Conservation (phyloP, 148 eudicot species). For the Silene latifolia region DNA sequence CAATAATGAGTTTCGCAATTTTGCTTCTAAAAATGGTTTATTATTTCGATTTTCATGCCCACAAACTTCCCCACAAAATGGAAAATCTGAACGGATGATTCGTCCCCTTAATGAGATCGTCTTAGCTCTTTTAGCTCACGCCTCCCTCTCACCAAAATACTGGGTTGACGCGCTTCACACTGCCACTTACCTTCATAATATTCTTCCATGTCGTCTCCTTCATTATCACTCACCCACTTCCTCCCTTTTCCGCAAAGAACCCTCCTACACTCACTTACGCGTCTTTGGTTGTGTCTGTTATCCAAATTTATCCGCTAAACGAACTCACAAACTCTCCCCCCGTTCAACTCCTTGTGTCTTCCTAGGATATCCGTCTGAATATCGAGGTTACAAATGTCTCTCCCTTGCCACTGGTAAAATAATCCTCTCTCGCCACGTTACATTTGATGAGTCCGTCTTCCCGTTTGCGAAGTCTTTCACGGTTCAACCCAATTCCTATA, state of each 20-base stretch:
- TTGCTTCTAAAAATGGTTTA: neutral
- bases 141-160: neutral
- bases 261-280: neutral
- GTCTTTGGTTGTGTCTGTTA: too few relatives aligned
- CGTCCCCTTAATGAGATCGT: neutral
- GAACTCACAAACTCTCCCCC: slow-evolving; percentile 1
- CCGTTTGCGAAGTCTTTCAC: too few relatives aligned
- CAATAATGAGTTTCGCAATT: neutral
- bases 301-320: too few relatives aligned
- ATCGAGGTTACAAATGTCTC: neutral
- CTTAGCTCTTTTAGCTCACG: neutral
- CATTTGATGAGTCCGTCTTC: too few relatives aligned
- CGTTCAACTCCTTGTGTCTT: neutral
- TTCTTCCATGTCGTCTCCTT: neutral
- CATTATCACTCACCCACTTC: neutral
- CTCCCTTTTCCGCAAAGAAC: neutral
- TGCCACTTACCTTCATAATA: neutral
- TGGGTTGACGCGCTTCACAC: neutral
- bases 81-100: neutral
- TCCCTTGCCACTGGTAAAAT: neutral
- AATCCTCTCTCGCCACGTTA: too few relatives aligned
- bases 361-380: neutral
- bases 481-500: too few relatives aligned
- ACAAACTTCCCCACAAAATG: neutral
- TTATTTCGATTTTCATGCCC: slow-evolving; percentile 1